Conservation (phyloP, 2,329 filamentous ascomycete species). For the Aspergillus sp. region DNA sequence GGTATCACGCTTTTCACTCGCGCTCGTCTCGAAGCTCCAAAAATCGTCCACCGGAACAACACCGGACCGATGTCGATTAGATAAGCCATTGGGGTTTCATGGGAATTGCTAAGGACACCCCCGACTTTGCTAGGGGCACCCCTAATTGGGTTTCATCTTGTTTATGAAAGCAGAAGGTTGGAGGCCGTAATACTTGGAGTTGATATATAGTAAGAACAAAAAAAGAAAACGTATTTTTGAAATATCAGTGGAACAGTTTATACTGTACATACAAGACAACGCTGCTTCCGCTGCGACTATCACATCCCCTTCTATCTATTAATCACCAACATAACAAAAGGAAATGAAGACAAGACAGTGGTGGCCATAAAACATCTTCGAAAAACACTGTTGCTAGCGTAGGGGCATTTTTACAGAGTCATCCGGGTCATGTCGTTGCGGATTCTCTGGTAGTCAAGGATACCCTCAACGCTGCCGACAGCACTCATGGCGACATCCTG, state of each 20-base stretch:
- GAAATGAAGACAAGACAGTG: slow-evolving; percentile 6
- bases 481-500: slow-evolving; percentile 91
- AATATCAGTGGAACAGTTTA: slow-evolving; percentile 26
- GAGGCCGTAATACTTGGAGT: not conserved
- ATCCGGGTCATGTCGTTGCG: slow-evolving; percentile 85
- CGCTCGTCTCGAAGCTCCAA: not conserved
- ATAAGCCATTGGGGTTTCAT: not conserved
- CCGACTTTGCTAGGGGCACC: no score
- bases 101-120: no score
- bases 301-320: slow-evolving; percentile 22
- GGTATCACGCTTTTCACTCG: not conserved
- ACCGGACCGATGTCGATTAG: not conserved
- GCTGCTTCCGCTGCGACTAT: slow-evolving; percentile 16
- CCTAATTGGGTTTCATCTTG: no score
- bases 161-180: not conserved
- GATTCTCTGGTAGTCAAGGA: slow-evolving; percentile 48
- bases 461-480: slow-evolving; percentile 84
- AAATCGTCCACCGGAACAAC: slow-evolving; percentile 1
- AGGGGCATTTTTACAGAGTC: slow-evolving; percentile 30
- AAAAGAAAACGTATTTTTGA: slow-evolving; percentile 22
- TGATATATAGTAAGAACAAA: slow-evolving; percentile 1
- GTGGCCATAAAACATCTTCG: slow-evolving; percentile 11
- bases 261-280: slow-evolving; percentile 24
- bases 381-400: slow-evolving; percentile 9
- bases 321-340: slow-evolving; percentile 16